Conservation (phyloP, 176 grass and related monocot genomes). For the Aechmea fasciata region DNA sequence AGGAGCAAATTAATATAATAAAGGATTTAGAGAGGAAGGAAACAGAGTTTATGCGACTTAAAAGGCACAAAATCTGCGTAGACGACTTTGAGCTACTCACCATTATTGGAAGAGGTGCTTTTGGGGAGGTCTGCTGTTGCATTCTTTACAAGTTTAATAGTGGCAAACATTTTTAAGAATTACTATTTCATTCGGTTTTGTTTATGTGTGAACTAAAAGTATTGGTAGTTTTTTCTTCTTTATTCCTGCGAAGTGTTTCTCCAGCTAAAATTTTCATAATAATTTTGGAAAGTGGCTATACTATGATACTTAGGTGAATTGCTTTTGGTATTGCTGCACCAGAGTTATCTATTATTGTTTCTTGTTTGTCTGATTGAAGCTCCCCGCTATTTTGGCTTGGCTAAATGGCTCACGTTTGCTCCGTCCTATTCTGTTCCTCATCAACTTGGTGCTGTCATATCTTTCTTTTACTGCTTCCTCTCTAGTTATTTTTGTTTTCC, state of each 20-base stretch:
- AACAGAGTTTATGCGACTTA: constrained; percentile 94
- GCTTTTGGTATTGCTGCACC: constrained; percentile 10
- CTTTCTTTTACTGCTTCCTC: too few species aligned
- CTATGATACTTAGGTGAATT: background rate
- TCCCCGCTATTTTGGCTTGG: too few species aligned
- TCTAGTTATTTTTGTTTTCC: too few species aligned
- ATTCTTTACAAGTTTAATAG: constrained; percentile 3
- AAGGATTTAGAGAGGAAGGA: constrained; percentile 99
- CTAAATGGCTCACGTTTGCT: too few species aligned
- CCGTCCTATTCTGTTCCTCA: too few species aligned
- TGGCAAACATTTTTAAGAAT: background rate
- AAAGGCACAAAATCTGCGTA: constrained; percentile 98
- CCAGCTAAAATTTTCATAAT: background rate
- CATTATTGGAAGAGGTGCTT: constrained; percentile 98
- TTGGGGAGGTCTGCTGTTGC: constrained; percentile 73
- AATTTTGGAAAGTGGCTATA: background rate
- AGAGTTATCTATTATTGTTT: constrained; percentile 17
- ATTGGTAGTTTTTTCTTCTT: background rate
- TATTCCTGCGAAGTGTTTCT: background rate
- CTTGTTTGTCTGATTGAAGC: constrained; percentile 5
- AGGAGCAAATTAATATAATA: constrained; percentile 84
- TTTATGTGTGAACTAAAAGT: background rate
- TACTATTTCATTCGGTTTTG: background rate
- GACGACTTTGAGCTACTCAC: constrained; percentile 98
- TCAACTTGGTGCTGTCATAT: too few species aligned